Evolutionary conservation across 2,329 filamentous ascomycete genomes (phyloP), one percentile per base, ranked within the genome.

Genomic region (Aspergillus jensenii): DNA sequence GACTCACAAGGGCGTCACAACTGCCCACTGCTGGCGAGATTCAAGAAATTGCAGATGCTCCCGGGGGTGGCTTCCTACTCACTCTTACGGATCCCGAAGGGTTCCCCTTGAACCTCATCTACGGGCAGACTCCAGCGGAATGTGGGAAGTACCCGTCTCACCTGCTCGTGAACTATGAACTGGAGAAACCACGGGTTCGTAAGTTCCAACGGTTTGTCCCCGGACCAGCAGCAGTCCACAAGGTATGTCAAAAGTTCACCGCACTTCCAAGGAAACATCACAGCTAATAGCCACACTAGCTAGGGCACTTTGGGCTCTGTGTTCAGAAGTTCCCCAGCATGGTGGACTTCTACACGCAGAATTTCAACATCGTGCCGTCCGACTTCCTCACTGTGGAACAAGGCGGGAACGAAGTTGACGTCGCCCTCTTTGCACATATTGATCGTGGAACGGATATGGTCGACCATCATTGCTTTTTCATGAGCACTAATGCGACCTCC

Each of bases 381-480:
- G 71, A 74, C 44, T 68, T 72, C 17, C 59, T 72, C 14, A 67
- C 69, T 37, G 51, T 68, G 2, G 61, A 66, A 17, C 57, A 55
- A 11, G 60, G 55, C 3, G 60, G 50, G 4, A 41, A 52, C 2
- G 65, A 63, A 17, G 67, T 66, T 15, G 67, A 70, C 40, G 71
- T 74, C 19, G 76, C 79, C 0, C 65, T 76, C 9, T 84, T 84
- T 65, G 71, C 74, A 1, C 81, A 83, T 58, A 75, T 84, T 50
- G 82, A 84, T 60, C 73, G 77, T 0, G 82, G 81, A 0, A 65
- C 72, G 0, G 69, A 73, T 0, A 73, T 74, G 19, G 77, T 79
- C 0, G 82, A 84, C 64, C 82, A 84, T 60, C 82, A 84, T 59
- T 76, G 73, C 5, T 80, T 84, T 55, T 84, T 84, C 72, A 73